A percentile compares a stretch with the other conserved stretches of the same genome.
phyloP scores from a whole-genome alignment of 345 rosid species.

The Sonneratia alba region DNA sequence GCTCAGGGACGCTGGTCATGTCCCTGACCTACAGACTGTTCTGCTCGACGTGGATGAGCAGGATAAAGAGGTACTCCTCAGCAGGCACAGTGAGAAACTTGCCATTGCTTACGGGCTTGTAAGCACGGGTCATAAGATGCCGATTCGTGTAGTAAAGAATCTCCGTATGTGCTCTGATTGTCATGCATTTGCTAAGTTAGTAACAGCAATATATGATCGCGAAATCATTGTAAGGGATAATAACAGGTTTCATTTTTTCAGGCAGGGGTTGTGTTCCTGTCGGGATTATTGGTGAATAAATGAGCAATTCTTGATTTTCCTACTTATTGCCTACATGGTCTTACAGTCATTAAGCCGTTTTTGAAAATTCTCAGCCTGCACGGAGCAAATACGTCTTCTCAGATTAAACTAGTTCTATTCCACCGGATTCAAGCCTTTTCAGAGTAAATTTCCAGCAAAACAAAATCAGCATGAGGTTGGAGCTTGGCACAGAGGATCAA shows the following conservation, averaged over 20 bases:
- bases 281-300: conserved; percentile 35
- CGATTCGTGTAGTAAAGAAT: conserved; percentile 44
- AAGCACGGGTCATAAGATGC: conserved; percentile 29
- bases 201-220: conserved; percentile 31
- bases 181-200: conserved; percentile 43
- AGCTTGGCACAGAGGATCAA: conserved; percentile 47
- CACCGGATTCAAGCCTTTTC: neutral
- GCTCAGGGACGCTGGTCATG: conserved; percentile 32
- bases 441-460: conserved; percentile 22
- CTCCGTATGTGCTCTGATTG: conserved; percentile 55
- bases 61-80: conserved; percentile 36
- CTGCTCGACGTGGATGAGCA: conserved; percentile 50
- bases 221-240: conserved; percentile 46
- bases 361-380: neutral
- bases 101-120: conserved; percentile 51
- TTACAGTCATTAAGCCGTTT: neutral
- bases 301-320: too few species aligned
- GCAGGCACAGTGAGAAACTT: conserved; percentile 57
- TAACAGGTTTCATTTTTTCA: conserved; percentile 49
- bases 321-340: too few species aligned
- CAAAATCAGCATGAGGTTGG: conserved; percentile 34
- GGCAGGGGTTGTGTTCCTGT: conserved; percentile 44
- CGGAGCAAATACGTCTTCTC: neutral
- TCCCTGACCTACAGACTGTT: conserved; percentile 41
- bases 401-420: neutral